phyloP scores from a whole-genome alignment of 768 basidiomycete species.

The Dendrothele bispora region DNA sequence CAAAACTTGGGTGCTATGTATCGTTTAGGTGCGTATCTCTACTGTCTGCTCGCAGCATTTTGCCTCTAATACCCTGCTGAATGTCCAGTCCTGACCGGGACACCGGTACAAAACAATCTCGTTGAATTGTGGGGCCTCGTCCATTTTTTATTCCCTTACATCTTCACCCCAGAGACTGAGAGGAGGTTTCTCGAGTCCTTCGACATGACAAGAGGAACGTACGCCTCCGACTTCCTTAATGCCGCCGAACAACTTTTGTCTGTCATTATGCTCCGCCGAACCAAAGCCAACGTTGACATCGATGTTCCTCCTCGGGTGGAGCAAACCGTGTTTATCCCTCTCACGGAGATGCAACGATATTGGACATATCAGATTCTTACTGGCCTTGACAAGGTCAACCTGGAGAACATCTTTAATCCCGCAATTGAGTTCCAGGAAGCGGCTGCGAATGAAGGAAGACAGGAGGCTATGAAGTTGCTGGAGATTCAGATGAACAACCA shows the following conservation, averaged over 20 bases:
- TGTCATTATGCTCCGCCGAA: slow-evolving; percentile 59
- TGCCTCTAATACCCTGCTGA: not conserved
- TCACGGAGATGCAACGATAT: slow-evolving; percentile 60
- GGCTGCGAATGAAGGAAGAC: slow-evolving; percentile 33
- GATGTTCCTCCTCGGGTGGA: slow-evolving; percentile 59
- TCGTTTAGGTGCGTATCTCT: slow-evolving; percentile 46
- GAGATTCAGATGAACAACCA: slow-evolving; percentile 35
- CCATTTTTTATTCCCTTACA: slow-evolving; percentile 53
- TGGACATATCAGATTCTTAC: slow-evolving; percentile 61
- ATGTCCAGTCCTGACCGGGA: slow-evolving; percentile 62
- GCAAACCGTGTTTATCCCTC: slow-evolving; percentile 53
- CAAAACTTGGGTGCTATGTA: slow-evolving; percentile 57
- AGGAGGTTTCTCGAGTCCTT: slow-evolving; percentile 52
- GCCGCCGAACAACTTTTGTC: slow-evolving; percentile 49
- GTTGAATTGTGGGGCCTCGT: slow-evolving; percentile 57
- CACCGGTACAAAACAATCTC: slow-evolving; percentile 70
- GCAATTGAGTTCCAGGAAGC: slow-evolving; percentile 22
- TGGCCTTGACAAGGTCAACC: slow-evolving; percentile 46
- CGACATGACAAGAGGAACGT: slow-evolving; percentile 51
- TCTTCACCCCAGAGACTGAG: slow-evolving; percentile 51
- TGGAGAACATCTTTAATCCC: slow-evolving; percentile 46
- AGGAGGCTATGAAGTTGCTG: slow-evolving; percentile 39
- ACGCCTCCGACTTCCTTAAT: slow-evolving; percentile 47
- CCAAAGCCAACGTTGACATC: slow-evolving; percentile 46
- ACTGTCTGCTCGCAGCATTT: not conserved